phyloP scores from a whole-genome alignment of 2,329 filamentous ascomycete genomes.

The Cadophora sp. region DNA sequence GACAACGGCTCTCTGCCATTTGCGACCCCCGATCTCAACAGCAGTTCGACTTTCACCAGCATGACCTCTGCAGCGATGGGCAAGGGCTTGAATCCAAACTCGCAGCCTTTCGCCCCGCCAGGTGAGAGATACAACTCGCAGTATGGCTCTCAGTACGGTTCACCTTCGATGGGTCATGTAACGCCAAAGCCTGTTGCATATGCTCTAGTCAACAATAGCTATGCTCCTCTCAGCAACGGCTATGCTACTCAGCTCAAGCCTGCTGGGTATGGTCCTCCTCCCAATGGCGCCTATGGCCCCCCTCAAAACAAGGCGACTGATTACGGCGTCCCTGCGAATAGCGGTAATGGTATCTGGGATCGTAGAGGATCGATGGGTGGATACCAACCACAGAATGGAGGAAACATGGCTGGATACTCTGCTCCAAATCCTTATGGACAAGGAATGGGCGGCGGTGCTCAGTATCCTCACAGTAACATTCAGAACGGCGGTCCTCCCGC shows the following conservation, averaged over 20 bases:
- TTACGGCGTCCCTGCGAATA: neutral
- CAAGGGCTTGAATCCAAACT: constrained; percentile 17
- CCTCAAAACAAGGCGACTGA: neutral
- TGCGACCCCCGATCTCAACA: neutral
- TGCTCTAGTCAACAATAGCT: neutral
- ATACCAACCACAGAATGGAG: constrained; percentile 3
- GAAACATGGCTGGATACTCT: neutral
- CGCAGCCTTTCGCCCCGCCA: constrained; percentile 18
- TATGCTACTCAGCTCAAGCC: constrained; percentile 15
- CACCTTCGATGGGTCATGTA: constrained; percentile 2
- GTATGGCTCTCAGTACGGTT: neutral
- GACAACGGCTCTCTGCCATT: constrained; percentile 13
- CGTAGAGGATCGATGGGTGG: neutral
- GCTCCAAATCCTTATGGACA: neutral
- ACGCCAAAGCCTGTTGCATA: constrained; percentile 1
- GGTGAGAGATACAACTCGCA: neutral
- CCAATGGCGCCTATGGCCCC: neutral
- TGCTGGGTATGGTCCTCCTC: neutral
- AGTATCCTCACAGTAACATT: neutral
- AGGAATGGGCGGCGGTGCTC: constrained; percentile 2
- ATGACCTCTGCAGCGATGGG: neutral
- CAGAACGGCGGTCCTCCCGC: constrained; percentile 6
- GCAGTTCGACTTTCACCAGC: constrained; percentile 7
- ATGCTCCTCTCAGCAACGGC: constrained; percentile 3
- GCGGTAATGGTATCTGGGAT: constrained; percentile 2